Evolutionary conservation across 2,329 filamentous ascomycete species (phyloP), one percentile per base, ranked within the genome.

Genomic region (Hymenoscyphus repandus): DNA sequence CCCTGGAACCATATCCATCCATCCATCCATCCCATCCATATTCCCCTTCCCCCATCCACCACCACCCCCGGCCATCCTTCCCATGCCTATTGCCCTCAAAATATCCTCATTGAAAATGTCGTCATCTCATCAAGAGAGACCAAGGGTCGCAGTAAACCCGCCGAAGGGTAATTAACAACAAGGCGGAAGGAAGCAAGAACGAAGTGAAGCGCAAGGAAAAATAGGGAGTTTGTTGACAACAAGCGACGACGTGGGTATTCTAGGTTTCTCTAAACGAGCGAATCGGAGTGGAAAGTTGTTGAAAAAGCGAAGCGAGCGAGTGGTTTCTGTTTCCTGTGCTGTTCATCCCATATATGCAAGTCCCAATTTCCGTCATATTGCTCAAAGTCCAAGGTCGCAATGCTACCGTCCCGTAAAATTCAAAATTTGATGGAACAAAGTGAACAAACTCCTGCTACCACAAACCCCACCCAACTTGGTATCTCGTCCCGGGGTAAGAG

Each of bases 371-470:
- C 41, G 15, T 33, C 47, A 22, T 49, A 10, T 39, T 18, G 20
- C 44, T 7, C 44, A 30, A 32, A 18, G 31, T 15, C 47, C 36
- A 36, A 49, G 39, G 47, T 27, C 22, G 34, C 34, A 45, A 50
- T 50, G 47, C 47, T 45, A 33, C 47, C 41, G 30, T 50, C 47
- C 47, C 39, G 36, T 13, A 37, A 37, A 37, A 37, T 17, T 13
- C 12, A 5, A 37, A 13, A 5, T n/a, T 27, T 27, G 22, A 27
- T 27, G 22, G 22, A 43, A 34, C 20, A 33, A 17, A 47, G 15
- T 34, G 18, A 47, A 38, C 40, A 45, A 50, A 44, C 41, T 45
- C 47, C 41, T 40, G 42, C 47, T 39, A 22, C 47, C 13, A 47
- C 47, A 18, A 43, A n/a, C 31, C 10, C 42, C 48, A 34, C n/a